phyloP scores from a whole-genome alignment of 1,139 yeast genomes.

The Cylindricascospora bacillispora region DNA sequence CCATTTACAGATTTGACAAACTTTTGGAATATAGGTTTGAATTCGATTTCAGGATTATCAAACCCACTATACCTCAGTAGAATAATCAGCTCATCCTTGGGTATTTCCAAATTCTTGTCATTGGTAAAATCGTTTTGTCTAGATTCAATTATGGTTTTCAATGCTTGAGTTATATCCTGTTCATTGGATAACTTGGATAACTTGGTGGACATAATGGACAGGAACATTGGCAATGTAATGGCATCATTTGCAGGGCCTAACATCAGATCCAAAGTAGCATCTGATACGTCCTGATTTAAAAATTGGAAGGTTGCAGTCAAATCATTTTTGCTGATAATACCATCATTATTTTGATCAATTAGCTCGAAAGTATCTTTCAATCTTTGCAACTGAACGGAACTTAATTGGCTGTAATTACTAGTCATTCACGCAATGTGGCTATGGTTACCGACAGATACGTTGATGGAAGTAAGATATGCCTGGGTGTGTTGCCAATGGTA shows the following conservation, averaged over 20 bases:
- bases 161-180: conserved; percentile 48
- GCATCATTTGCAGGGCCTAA: conserved; percentile 5
- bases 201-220: conserved; percentile 53
- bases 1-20: too few species aligned
- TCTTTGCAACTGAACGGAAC: conserved; percentile 31
- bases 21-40: conserved; percentile 30
- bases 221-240: conserved; percentile 46
- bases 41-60: conserved; percentile 31
- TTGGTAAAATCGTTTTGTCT: too few species aligned
- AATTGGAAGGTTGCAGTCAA: conserved; percentile 43
- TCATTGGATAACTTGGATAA: conserved; percentile 47
- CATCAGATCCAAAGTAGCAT: conserved; percentile 37
- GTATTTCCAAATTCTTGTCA: conserved; percentile 29
- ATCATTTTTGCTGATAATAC: conserved; percentile 48
- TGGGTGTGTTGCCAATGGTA: too few species aligned
- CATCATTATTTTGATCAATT: conserved; percentile 80
- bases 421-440: too few species aligned
- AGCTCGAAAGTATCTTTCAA: conserved; percentile 43
- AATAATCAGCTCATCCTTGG: conserved; percentile 38
- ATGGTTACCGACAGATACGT: too few species aligned
- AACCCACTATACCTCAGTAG: conserved; percentile 45
- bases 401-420: too few species aligned
- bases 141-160: conserved; percentile 45
- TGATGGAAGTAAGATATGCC: too few species aligned
- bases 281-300: conserved; percentile 32